Evolutionary conservation across 495 filamentous ascomycete genomes (phyloP), one percentile per base, ranked within the genome.

Genomic region (Gamarada debralockiae): DNA sequence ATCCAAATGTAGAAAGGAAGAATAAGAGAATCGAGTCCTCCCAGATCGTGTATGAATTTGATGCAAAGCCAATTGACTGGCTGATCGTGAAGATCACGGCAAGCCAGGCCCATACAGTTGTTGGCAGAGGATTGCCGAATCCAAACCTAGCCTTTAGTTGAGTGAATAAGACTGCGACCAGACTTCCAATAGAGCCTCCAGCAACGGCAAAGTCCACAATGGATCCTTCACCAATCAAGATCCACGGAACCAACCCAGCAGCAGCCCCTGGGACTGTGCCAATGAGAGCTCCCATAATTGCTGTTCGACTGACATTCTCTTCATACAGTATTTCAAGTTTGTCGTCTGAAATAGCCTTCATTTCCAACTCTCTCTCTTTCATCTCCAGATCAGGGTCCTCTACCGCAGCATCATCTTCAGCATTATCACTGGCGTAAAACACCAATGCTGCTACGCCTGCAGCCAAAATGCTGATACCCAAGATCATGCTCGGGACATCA

Each of bases 21-120:
- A 92, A 95, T 2, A 92, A 71, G n/a, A 95, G 75, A 40, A 95
- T 96, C 15, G 90, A 87, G 59, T 97, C 95, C 71, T 99, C 93
- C 95, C 95, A 97, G 56, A 99, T 96, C 4, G 92, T 97, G 69
- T 90, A 99, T 1, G 93, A 97, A 65, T 97, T 99, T 3, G 93
- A 92, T 0, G 90, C 93, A 68, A 97, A 97, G 33, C 92, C 92
- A 56, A 89, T 70, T 14, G 89, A 93, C 65, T 95, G 89, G 57
- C 82, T 80, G 22, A 89, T 65, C 0, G 91, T 92, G 57, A 96
- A 89, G 22, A 92, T 64, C 36, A 92, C 66, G 1, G 88, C 84
- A 48, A 96, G 74, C 84, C 89, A 89, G 15, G 90, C 88, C 92
- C 92, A 97, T 47, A 90, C 65, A 0, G 83, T 85, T n/a, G 64